Conservation (phyloP, 192 early-diverging fungal genomes). For the Coemansia sp. region DNA sequence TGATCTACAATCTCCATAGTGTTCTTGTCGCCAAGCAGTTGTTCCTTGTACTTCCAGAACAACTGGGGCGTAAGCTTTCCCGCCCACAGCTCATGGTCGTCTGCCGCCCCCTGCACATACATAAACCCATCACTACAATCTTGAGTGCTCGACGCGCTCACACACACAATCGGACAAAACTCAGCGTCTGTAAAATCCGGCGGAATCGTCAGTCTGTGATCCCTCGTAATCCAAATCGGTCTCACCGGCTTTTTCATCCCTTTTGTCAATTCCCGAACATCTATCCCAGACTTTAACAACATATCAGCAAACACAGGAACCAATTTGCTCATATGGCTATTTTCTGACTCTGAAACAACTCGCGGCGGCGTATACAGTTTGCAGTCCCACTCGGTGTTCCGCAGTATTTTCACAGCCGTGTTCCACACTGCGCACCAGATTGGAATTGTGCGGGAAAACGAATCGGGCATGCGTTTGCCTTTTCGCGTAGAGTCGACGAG, state of each 20-base stretch:
- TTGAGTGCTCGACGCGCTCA: conserved; percentile 71
- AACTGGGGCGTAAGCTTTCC: conserved; percentile 61
- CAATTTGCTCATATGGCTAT: conserved; percentile 61
- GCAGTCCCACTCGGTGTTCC: conserved; percentile 53
- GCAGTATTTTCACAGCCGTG: conserved; percentile 36
- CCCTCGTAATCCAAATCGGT: conserved; percentile 79
- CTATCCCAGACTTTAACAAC: conserved; percentile 56
- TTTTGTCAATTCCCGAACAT: conserved; percentile 23
- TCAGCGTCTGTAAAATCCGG: conserved; percentile 53
- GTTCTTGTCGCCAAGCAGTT: background rate
- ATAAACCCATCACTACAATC: conserved; percentile 56
- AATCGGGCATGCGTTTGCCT: conserved; percentile 84
- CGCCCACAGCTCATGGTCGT: conserved; percentile 88
- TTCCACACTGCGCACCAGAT: conserved; percentile 89
- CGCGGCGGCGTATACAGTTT: conserved; percentile 65
- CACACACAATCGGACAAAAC: conserved; percentile 75
- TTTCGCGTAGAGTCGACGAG: conserved; percentile 86
- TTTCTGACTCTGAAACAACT: conserved; percentile 68
- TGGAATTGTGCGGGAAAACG: conserved; percentile 81
- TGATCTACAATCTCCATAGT: background rate
- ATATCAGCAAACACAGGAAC: conserved; percentile 61
- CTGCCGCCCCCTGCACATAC: conserved; percentile 89
- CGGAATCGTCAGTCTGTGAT: conserved; percentile 42
- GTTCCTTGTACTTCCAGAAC: conserved; percentile 62
- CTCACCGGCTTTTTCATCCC: conserved; percentile 67